These are phyloP conservation scores for Evernia prunastri DNA, from an alignment of 495 filamentous ascomycete genomes.

Conservation along the genomic window DNA sequence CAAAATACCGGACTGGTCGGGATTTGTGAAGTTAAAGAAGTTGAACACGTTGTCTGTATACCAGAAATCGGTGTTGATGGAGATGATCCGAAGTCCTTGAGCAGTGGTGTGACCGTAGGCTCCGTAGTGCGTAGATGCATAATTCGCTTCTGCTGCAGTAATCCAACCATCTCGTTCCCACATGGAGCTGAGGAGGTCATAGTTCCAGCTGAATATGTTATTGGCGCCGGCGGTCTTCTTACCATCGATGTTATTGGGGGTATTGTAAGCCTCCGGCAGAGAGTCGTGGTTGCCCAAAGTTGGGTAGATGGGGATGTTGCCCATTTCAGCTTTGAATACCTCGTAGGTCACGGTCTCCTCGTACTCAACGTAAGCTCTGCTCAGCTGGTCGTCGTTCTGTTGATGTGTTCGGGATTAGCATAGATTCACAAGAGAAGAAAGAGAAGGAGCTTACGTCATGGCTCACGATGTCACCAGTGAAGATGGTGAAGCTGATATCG, in stretches of 20 bases:
- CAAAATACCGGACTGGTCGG: slow-evolving; percentile 34
- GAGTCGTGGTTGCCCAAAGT: slow-evolving; percentile 41
- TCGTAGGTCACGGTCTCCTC: slow-evolving; percentile 36
- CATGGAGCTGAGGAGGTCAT: slow-evolving; percentile 34
- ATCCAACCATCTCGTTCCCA: slow-evolving; percentile 38
- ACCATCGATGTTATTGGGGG: slow-evolving; percentile 33
- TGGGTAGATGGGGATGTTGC: slow-evolving; percentile 39
- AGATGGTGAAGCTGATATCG: slow-evolving; percentile 37
- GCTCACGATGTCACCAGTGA: slow-evolving; percentile 42
- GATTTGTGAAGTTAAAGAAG: slow-evolving; percentile 36
- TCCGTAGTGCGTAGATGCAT: slow-evolving; percentile 35
- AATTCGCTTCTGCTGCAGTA: slow-evolving; percentile 24
- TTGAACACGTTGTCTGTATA: slow-evolving; percentile 42
- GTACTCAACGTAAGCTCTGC: slow-evolving; percentile 35
- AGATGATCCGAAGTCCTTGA: slow-evolving; percentile 36
- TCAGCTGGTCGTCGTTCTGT: slow-evolving; percentile 31
- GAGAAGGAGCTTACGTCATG: slow-evolving; percentile 30
- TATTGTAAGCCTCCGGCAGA: slow-evolving; percentile 30
- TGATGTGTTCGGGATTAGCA: neutral
- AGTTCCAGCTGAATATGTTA: slow-evolving; percentile 38
- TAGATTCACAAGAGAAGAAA: neutral
- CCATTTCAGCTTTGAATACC: slow-evolving; percentile 42
- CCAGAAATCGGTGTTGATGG: slow-evolving; percentile 45
- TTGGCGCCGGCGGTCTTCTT: slow-evolving; percentile 26
- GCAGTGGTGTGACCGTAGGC: slow-evolving; percentile 34